Evolutionary conservation across 2,329 filamentous ascomycete genomes (phyloP).

Genomic region (Xylariaceae sp.): DNA sequence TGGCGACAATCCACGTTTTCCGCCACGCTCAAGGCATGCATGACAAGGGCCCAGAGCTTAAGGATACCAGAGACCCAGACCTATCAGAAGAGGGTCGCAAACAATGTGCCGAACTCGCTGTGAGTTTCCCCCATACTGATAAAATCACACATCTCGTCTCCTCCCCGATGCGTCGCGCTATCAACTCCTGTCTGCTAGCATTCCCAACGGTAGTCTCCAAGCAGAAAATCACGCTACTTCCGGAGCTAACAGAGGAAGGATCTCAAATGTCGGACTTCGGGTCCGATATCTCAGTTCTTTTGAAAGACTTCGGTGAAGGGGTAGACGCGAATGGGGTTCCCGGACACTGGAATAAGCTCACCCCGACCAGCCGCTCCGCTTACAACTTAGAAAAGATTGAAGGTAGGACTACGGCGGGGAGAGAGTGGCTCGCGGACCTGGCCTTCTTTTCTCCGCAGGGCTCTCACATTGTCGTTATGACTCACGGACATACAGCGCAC

Average conservation of each 20-base stretch:
- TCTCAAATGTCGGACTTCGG: not conserved
- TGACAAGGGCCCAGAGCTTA: not conserved
- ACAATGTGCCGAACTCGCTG: not conserved
- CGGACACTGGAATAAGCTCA: not conserved
- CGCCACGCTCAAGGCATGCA: slow-evolving; percentile 3
- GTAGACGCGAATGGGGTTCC: not conserved
- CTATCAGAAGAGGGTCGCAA: not conserved
- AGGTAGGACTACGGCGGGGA: not conserved
- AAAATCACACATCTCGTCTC: not conserved
- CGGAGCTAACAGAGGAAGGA: not conserved
- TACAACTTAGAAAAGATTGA: not conserved
- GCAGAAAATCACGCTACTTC: not conserved
- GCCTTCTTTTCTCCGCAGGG: not conserved
- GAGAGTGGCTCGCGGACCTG: not conserved
- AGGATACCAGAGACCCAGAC: not conserved
- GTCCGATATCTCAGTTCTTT: not conserved
- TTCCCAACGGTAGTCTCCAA: not conserved
- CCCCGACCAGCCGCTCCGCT: not conserved
- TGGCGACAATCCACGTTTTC: slow-evolving; percentile 1
- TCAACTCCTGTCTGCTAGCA: not conserved
- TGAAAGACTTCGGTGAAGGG: not conserved
- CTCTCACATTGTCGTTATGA: slow-evolving; percentile 2
- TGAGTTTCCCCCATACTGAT: not conserved
- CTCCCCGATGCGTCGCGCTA: slow-evolving; percentile 1
- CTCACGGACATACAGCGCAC: not conserved